Evolutionary conservation across 2,329 filamentous ascomycete species (phyloP), one percentile per base, ranked within the genome.

Genomic region (Fusarium incarnatum): DNA sequence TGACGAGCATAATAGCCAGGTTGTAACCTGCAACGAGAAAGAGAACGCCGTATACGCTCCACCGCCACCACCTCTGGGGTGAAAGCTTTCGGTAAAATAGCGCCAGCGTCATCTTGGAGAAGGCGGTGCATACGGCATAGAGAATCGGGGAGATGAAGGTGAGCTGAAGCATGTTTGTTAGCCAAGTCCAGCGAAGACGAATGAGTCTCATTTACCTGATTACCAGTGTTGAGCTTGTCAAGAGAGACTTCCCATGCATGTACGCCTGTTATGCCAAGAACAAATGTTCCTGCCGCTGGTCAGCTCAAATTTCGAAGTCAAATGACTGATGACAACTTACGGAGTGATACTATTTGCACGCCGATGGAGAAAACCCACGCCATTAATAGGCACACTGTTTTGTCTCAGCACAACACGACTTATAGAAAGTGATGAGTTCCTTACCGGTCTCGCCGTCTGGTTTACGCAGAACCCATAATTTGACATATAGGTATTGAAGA

Each of bases 81-180:
- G 79, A 81, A 4, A 83, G 71, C 12, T 75, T 75, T 6, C 76
- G 70, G 58, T 82, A 82, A 42, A 83, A 81, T 8, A 81, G 70
- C 18, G 81, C 74, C 12, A 83, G 75, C 1, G 79, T 77, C 12
- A 81, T 45, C 34, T 83, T 83, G 16, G 79, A 77, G 42, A 78
- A 76, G 18, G 76, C 77, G 12, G 77, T 75, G 23, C 70, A 73
- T 20, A 75, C 56, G 16, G 73, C 67, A 27, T 75, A 75, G 2
- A 75, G 46, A 2, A 75, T 62, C 1, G 73, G 73, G 4, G 64
- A 60, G 28, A 74, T 28, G 8, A 74, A 65, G 46, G 73, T 60
- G 50, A 72, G 64, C 78, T 60, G 15, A 60, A 64, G 18, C 2
- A 7, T 70, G 3, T 12, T n/a, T n/a, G 45, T 62, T 20, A 57